Evolutionary conservation across 176 grass and related monocot species (phyloP).

Genomic region (Musa acuminata): DNA sequence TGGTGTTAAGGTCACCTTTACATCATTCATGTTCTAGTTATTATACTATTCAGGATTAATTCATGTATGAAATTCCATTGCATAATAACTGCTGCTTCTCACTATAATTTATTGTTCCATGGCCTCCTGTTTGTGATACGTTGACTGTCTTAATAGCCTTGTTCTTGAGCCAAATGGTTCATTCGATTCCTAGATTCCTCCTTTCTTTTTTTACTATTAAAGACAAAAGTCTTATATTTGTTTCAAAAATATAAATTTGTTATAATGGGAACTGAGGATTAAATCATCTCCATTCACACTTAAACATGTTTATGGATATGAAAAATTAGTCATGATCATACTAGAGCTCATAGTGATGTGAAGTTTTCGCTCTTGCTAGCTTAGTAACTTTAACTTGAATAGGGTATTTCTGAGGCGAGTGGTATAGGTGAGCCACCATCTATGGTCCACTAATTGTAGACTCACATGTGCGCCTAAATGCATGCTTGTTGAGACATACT

Average conservation of each 20-base stretch:
- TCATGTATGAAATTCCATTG: neutral
- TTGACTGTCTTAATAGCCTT: too few relatives aligned
- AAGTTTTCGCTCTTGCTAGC: too few relatives aligned
- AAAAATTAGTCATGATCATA: neutral
- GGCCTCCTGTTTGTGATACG: too few relatives aligned
- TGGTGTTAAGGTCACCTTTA: neutral
- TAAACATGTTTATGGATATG: neutral
- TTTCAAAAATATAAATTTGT: neutral
- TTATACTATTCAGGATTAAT: neutral
- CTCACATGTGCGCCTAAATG: neutral
- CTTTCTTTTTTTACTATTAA: neutral
- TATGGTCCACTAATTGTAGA: neutral
- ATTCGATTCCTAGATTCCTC: neutral
- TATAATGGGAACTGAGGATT: neutral
- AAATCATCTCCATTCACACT: neutral
- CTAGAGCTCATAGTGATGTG: too few relatives aligned
- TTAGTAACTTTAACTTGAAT: neutral
- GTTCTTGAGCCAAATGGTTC: too few relatives aligned
- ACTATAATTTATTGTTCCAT: neutral
- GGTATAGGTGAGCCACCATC: neutral
- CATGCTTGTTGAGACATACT: neutral
- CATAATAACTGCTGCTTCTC: neutral
- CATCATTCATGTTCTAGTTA: constrained; percentile 1
- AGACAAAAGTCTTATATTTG: neutral
- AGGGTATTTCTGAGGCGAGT: neutral